A percentile compares a stretch with the other conserved stretches of the same genome.
These are phyloP conservation scores for Albizia julibrissin DNA, from an alignment of 306 rosid genomes.

Conservation along the genomic window DNA sequence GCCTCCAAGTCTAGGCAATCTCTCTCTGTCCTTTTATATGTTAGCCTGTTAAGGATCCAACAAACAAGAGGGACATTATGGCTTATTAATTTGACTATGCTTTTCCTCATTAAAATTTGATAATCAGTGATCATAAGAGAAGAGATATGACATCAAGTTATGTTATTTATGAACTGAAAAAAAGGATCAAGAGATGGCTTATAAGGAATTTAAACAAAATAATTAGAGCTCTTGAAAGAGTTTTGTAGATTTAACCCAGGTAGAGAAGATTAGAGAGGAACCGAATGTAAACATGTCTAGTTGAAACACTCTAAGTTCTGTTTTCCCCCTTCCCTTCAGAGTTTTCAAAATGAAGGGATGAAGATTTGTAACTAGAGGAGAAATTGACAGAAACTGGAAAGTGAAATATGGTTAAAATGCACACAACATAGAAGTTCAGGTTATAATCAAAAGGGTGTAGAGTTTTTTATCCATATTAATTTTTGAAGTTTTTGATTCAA, in stretches of 20 bases:
- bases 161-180: neutral
- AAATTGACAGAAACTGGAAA: too few relatives aligned
- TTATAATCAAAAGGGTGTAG: too few relatives aligned
- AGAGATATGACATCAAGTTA: neutral
- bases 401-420: too few relatives aligned
- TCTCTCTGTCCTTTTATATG: neutral
- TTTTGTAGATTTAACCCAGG: neutral
- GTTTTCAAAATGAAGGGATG: too few relatives aligned
- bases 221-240: neutral
- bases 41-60: neutral
- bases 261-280: neutral
- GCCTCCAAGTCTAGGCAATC: neutral
- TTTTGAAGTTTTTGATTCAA: neutral
- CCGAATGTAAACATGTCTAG: neutral
- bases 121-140: neutral
- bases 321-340: too few relatives aligned
- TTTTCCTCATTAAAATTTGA: neutral
- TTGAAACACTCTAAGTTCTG: neutral
- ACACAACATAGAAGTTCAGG: too few relatives aligned
- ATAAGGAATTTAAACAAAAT: neutral
- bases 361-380: too few relatives aligned
- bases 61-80: neutral
- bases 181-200: neutral
- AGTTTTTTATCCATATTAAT: neutral
- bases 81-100: neutral